Base-by-base conservation (phyloP, 75 land plant species). In the Selaginella moellendorffii region DNA sequence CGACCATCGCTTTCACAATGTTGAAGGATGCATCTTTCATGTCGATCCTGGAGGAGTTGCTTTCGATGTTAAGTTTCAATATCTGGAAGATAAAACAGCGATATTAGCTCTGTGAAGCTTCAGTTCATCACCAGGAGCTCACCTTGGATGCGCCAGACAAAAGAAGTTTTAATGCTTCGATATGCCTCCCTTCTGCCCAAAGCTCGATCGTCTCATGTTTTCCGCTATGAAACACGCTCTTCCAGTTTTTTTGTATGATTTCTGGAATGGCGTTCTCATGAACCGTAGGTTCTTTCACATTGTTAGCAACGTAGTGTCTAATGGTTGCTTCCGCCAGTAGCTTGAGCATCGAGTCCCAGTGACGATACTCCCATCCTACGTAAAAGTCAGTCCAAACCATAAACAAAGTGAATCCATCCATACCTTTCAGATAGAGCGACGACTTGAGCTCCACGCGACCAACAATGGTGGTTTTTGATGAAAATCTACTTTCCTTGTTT, bases 321-420 rank as follows among this genome's bases (percentile, higher is more conserved):
- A 65, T 27, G 27, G 65, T 62, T 27, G 77, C 73, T 24, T 61
- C 73, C 27, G 73, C 63, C 22, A 75, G 53, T 5, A 75, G 36
- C 53, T 61, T 66, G 27, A 75, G 70, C 42, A 75, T 66, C 27
- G 20, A 17, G 53, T 75, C 77, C 77, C 77, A 75, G 61, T 75
- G 77, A 1, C 77, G 77, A 52, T 75, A 75, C 53, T 75, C 77
- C 77, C 77, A 75, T 2, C 77, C 77, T 75, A n/a, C n/a, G n/a
- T n/a, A n/a, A n/a, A n/a, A n/a, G n/a, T n/a, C n/a, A n/a, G n/a
- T n/a, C n/a, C n/a, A n/a, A n/a, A n/a, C n/a, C n/a, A n/a, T n/a
- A n/a, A n/a, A n/a, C n/a, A n/a, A n/a, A n/a, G n/a, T n/a, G n/a
- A n/a, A n/a, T n/a, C n/a, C n/a, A n/a, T n/a, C n/a, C n/a, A 36